phyloP scores from a whole-genome alignment of 2,329 filamentous ascomycete genomes.

The Colletotrichum shisoi region DNA sequence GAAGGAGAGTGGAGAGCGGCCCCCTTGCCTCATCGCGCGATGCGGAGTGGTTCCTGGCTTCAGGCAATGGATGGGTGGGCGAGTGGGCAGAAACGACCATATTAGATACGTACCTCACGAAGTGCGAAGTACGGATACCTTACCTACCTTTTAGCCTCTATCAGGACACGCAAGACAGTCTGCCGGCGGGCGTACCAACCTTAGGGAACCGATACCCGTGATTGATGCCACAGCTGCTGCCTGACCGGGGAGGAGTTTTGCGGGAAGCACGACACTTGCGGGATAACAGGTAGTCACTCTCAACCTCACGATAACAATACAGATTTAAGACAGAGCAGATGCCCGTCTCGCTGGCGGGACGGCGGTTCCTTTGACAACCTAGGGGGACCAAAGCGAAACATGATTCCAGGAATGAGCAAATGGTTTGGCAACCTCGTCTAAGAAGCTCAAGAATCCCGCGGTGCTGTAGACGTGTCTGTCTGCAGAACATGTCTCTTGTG shows the following conservation, averaged over 20 bases:
- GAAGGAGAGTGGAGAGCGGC: conserved; percentile 29
- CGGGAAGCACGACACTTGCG: not conserved
- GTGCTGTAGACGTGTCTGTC: not conserved
- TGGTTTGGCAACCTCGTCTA: not conserved
- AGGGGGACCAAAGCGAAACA: not conserved
- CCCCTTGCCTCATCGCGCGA: conserved; percentile 38
- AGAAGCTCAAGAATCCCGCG: conserved; percentile 5
- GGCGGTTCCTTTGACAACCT: not conserved
- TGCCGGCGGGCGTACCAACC: conserved; percentile 22
- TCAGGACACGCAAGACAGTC: not conserved
- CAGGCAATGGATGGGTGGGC: conserved; percentile 14
- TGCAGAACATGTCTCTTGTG: conserved; percentile 4
- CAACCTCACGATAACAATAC: not conserved
- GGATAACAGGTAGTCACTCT: not conserved
- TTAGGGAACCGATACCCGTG: not conserved
- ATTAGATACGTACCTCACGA: conserved; percentile 13
- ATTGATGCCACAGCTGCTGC: conserved; percentile 13
- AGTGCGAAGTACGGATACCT: not conserved
- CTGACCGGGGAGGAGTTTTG: conserved; percentile 7
- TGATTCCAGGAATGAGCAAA: not conserved
- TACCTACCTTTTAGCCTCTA: not conserved
- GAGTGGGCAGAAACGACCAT: conserved; percentile 3
- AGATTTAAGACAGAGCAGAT: not conserved
- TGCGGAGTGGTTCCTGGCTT: conserved; percentile 37
- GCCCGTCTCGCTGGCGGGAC: not conserved